phyloP scores from a whole-genome alignment of 140 eudicot species.

The Anethum foeniculum region DNA sequence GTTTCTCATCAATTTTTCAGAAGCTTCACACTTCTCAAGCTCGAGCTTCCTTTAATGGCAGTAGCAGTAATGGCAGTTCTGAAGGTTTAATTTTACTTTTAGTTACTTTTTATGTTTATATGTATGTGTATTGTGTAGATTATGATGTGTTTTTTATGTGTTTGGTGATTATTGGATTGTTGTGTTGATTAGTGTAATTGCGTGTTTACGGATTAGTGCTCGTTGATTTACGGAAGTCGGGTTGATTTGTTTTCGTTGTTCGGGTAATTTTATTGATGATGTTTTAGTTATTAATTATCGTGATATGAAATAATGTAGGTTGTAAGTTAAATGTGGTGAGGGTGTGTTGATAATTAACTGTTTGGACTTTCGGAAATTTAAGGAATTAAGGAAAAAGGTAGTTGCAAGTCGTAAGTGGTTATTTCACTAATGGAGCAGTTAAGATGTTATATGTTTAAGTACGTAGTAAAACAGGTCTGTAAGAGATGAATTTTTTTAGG shows the following conservation, averaged over 20 bases:
- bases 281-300: neutral
- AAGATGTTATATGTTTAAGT: neutral
- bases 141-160: neutral
- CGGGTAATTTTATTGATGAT: neutral
- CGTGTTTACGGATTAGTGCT: neutral
- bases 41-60: slow-evolving; percentile 37
- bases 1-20: slow-evolving; percentile 28
- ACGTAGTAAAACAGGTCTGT: neutral
- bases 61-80: slow-evolving; percentile 37
- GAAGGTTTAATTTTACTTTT: slow-evolving; percentile 32
- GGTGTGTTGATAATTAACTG: neutral
- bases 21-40: slow-evolving; percentile 41
- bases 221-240: too few species aligned
- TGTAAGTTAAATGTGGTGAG: neutral
- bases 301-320: too few species aligned
- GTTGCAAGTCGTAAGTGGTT: neutral
- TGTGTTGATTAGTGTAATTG: too few species aligned
- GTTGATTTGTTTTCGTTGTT: neutral
- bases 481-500: neutral
- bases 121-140: neutral
- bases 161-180: neutral
- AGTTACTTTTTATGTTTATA: neutral
- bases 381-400: neutral
- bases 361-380: neutral
- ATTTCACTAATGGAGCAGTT: neutral